Percentiles rank a stretch among this genome's conserved stretches.
phyloP scores from a whole-genome alignment of 2,329 filamentous ascomycete genomes.

The Penicillium griseofulvum region DNA sequence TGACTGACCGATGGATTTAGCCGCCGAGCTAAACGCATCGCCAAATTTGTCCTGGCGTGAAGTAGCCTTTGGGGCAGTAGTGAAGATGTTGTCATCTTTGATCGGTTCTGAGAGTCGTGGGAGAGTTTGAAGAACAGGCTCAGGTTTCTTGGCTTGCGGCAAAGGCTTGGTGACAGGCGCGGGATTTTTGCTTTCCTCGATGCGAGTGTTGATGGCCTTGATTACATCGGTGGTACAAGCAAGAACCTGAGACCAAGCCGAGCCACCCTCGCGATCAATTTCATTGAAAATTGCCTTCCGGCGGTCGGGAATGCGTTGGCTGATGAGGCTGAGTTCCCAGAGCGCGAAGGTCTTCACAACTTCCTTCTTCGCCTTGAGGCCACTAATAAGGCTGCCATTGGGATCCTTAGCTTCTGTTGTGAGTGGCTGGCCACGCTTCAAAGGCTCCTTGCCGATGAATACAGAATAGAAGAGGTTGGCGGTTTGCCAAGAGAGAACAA shows the following conservation, averaged over 20 bases:
- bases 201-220: constrained; percentile 63
- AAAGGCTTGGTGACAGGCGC: constrained; percentile 29
- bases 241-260: constrained; percentile 78
- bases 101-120: constrained; percentile 51
- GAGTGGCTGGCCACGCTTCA: constrained; percentile 81
- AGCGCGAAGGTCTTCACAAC: constrained; percentile 78
- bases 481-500: constrained; percentile 72
- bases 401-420: constrained; percentile 85
- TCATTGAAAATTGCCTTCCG: constrained; percentile 82
- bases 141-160: constrained; percentile 45
- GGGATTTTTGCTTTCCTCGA: constrained; percentile 60
- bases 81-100: constrained; percentile 50
- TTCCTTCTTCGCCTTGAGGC: constrained; percentile 78
- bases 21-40: constrained; percentile 44
- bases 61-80: constrained; percentile 37
- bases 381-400: constrained; percentile 82
- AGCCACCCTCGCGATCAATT: constrained; percentile 75
- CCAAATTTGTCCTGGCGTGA: constrained; percentile 39
- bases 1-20: constrained; percentile 47
- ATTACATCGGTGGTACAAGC: constrained; percentile 67
- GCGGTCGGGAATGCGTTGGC: constrained; percentile 69
- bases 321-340: constrained; percentile 84
- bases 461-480: constrained; percentile 74
- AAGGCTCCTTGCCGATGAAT: constrained; percentile 75
- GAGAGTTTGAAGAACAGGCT: constrained; percentile 44